Evolutionary conservation across 169 alveolate species (phyloP).

Genomic region (Blepharisma undulans): DNA sequence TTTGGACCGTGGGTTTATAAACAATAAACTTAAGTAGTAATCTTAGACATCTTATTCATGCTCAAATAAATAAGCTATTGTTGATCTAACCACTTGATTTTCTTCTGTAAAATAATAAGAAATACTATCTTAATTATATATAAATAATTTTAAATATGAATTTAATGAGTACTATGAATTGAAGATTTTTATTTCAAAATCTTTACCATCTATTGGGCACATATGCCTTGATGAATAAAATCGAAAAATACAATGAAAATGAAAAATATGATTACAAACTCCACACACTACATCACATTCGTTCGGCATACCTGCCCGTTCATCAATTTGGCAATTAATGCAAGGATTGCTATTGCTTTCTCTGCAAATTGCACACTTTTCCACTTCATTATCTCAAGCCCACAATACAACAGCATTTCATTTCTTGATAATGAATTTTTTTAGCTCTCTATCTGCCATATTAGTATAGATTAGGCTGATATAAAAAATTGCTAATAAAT

Average conservation of each 20-base stretch:
- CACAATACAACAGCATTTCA: conserved; percentile 99
- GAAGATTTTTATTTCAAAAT: conserved; percentile 94
- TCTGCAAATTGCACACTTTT: conserved; percentile 98
- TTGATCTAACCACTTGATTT: not conserved
- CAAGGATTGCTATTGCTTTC: conserved; percentile 98
- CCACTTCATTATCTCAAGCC: conserved; percentile 98
- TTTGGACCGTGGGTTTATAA: not conserved
- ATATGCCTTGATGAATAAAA: conserved; percentile 97
- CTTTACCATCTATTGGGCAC: conserved; percentile 96
- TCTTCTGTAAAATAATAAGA: not conserved
- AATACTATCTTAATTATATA: no score
- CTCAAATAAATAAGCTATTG: not conserved
- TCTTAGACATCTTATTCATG: not conserved
- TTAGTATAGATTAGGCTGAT: not conserved
- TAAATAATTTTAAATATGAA: no score
- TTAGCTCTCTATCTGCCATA: conserved; percentile 8
- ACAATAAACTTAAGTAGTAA: not conserved
- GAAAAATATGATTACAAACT: conserved; percentile 98
- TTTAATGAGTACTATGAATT: no score
- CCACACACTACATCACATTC: conserved; percentile 99
- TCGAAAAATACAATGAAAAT: conserved; percentile 97
- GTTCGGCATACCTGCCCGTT: conserved; percentile 74
- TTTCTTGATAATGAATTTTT: conserved; percentile 86
- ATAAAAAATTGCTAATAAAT: no score
- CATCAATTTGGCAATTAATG: conserved; percentile 94